Evolutionary conservation across 192 early-diverging fungal species (phyloP).

Genomic region (Entomortierella beljakovae): DNA sequence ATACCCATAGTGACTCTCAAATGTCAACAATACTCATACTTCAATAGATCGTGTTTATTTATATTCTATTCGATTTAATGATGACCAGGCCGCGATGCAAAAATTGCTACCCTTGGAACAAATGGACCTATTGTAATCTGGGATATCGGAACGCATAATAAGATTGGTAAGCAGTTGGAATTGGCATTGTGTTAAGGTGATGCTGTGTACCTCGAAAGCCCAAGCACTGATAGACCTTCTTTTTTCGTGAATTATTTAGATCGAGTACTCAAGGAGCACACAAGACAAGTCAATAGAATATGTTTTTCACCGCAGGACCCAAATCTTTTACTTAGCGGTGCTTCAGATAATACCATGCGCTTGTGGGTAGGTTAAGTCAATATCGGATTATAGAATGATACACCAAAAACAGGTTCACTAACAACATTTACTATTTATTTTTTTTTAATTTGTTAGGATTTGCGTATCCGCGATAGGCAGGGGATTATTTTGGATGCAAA

Average conservation of each 20-base stretch:
- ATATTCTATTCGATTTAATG: background rate
- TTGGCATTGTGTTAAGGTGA: too few relatives aligned
- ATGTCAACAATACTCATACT: too few relatives aligned
- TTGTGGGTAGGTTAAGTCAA: slow-evolving; percentile 71
- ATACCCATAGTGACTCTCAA: too few relatives aligned
- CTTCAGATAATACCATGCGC: slow-evolving; percentile 79
- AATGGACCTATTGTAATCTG: slow-evolving; percentile 81
- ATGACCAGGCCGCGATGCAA: slow-evolving; percentile 63
- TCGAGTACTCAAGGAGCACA: slow-evolving; percentile 74
- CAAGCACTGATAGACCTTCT: background rate
- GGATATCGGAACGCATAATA: slow-evolving; percentile 66
- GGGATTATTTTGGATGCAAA: slow-evolving; percentile 76
- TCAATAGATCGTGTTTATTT: too few relatives aligned
- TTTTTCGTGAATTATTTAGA: slow-evolving; percentile 52
- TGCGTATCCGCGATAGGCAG: slow-evolving; percentile 64
- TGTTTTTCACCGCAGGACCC: slow-evolving; percentile 80
- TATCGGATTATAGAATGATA: background rate
- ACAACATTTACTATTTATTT: background rate
- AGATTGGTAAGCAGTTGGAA: slow-evolving; percentile 52
- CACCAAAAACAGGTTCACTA: background rate
- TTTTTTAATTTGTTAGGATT: too few relatives aligned
- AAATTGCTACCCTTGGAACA: slow-evolving; percentile 75
- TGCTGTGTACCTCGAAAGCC: background rate
- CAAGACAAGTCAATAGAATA: slow-evolving; percentile 80
- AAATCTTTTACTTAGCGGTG: slow-evolving; percentile 76